A percentile compares a stretch with the other conserved stretches of the same genome.
These are phyloP conservation scores for Mortierella sp. DNA, from an alignment of 371 early-diverging fungal genomes.

Conservation along the genomic window DNA sequence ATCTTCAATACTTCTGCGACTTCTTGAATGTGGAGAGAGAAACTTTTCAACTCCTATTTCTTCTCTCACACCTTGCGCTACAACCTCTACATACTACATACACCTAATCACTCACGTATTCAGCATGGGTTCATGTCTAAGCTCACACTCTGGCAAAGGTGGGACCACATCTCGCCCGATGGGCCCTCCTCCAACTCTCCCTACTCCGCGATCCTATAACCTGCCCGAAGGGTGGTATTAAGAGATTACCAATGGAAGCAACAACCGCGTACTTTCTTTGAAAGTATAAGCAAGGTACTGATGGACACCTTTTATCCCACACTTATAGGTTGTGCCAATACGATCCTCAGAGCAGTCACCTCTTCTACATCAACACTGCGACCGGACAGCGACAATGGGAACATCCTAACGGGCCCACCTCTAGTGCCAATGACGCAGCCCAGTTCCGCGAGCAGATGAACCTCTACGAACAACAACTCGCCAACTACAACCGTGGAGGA, in stretches of 20 bases:
- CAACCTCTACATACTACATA: not conserved
- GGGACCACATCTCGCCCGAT: not conserved
- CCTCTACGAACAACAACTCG: slow-evolving; percentile 20
- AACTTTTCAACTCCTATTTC: not conserved
- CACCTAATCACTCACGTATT: not conserved
- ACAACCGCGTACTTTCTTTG: not conserved
- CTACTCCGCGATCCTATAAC: not conserved
- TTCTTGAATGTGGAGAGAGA: not conserved
- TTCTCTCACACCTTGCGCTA: no score
- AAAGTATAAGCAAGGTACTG: not conserved
- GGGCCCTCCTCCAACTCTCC: not conserved
- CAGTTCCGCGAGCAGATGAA: slow-evolving; percentile 32
- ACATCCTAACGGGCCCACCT: slow-evolving; percentile 26
- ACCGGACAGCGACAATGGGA: slow-evolving; percentile 41
- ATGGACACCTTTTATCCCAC: not conserved
- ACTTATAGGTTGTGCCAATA: slow-evolving; percentile 35
- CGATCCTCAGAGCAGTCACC: slow-evolving; percentile 26
- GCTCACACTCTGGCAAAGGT: not conserved
- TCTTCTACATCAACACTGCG: slow-evolving; percentile 36
- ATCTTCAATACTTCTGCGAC: not conserved
- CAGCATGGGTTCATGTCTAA: not conserved
- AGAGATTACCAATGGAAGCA: not conserved
- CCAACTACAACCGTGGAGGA: slow-evolving; percentile 15
- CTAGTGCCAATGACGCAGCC: slow-evolving; percentile 18
- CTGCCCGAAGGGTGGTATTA: not conserved